Conservation (phyloP, 768 basidiomycete species). For the Lactarius hengduanensis region DNA sequence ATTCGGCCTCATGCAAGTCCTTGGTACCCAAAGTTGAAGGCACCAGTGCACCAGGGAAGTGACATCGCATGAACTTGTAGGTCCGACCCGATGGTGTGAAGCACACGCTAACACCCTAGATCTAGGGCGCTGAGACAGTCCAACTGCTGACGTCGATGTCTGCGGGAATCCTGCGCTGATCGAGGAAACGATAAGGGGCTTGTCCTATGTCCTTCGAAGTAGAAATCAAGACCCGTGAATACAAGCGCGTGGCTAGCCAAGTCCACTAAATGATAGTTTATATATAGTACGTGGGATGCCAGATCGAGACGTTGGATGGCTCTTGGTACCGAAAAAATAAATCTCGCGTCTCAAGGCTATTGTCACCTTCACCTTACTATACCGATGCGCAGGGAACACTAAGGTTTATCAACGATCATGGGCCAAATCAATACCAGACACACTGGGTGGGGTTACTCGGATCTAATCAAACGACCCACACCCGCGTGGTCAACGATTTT, state of each 20-base stretch:
- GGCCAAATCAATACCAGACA: constrained; percentile 3
- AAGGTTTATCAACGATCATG: constrained; percentile 13
- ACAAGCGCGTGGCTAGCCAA: not conserved
- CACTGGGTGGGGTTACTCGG: constrained; percentile 1
- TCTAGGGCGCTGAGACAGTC: constrained; percentile 1
- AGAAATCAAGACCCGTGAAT: not conserved
- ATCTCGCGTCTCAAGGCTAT: not conserved
- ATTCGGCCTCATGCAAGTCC: not conserved
- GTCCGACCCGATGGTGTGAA: not conserved
- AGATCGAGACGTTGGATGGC: constrained; percentile 1
- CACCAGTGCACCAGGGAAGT: not conserved
- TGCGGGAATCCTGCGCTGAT: not conserved
- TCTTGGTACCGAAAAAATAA: not conserved
- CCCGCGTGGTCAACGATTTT: not conserved
- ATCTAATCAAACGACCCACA: not conserved
- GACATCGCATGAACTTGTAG: not conserved
- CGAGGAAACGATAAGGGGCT: not conserved
- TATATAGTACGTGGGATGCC: not conserved
- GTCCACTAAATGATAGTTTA: not conserved
- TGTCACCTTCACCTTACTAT: not conserved
- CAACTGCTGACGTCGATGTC: not conserved
- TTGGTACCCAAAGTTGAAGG: not conserved
- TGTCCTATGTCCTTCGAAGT: constrained; percentile 1
- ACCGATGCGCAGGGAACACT: not conserved
- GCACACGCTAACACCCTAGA: not conserved